These are phyloP conservation scores for Cyberlindnera americana DNA, from an alignment of 805 yeast species.

Conservation along the genomic window DNA sequence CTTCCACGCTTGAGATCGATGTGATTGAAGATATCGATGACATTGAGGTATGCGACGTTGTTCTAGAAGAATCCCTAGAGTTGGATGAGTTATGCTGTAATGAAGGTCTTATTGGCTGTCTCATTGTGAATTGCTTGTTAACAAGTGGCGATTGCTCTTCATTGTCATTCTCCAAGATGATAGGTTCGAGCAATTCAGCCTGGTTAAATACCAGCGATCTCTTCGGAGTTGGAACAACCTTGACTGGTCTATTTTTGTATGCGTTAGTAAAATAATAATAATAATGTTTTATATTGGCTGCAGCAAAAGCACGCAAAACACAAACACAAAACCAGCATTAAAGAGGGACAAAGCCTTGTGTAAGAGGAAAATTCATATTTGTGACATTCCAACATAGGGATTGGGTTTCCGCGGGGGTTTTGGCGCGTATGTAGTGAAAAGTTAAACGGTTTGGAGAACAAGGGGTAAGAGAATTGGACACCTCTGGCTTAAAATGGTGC, in stretches of 20 bases:
- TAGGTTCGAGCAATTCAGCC: constrained; percentile 9
- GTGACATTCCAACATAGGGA: constrained; percentile 9
- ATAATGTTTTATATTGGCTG: too few species aligned
- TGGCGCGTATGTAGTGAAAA: constrained; percentile 3
- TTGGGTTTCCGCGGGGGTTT: background rate
- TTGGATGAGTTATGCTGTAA: constrained; percentile 6
- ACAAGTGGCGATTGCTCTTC: constrained; percentile 9
- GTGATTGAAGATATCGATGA: constrained; percentile 23
- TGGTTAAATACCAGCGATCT: constrained; percentile 16
- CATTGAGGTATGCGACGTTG: constrained; percentile 24
- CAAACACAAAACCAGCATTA: too few species aligned
- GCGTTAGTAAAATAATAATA: constrained; percentile 12
- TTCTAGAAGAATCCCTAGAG: constrained; percentile 15
- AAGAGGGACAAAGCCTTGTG: background rate
- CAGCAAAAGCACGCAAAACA: too few species aligned
- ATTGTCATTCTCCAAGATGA: constrained; percentile 5
- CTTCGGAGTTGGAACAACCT: constrained; percentile 18
- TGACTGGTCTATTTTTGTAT: constrained; percentile 4
- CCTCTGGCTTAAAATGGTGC: too few species aligned
- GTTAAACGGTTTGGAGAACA: background rate
- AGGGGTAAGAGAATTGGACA: too few species aligned
- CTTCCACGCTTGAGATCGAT: constrained; percentile 24
- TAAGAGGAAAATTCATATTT: constrained; percentile 8
- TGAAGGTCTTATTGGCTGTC: constrained; percentile 11
- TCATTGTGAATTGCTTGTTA: constrained; percentile 5